These are phyloP conservation scores for Silene uniflora DNA, from an alignment of 148 eudicot genomes.

Conservation along the genomic window DNA sequence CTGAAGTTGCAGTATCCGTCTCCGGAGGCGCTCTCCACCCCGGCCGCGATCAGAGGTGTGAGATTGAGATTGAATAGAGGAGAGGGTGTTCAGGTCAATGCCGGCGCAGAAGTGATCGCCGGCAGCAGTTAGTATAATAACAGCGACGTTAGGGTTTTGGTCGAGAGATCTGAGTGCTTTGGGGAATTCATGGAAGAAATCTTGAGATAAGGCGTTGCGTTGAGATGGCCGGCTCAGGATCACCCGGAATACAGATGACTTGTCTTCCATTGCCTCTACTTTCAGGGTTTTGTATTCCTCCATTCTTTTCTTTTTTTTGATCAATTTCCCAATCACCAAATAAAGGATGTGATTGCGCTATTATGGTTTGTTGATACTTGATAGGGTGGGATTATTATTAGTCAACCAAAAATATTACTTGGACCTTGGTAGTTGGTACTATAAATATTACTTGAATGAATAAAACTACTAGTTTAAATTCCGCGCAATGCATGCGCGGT, in stretches of 20 bases:
- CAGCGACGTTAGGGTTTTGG: conserved; percentile 55
- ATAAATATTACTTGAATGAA: no score
- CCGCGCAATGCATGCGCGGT: no score
- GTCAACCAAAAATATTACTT: no score
- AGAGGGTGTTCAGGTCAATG: conserved; percentile 56
- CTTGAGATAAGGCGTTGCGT: conserved; percentile 59
- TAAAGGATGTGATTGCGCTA: no score
- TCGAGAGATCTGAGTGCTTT: conserved; percentile 68
- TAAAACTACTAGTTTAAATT: no score
- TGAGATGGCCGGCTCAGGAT: conserved; percentile 53
- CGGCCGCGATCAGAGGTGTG: conserved; percentile 46
- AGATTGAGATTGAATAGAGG: conserved; percentile 2
- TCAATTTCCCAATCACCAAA: no score
- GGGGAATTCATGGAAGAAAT: conserved; percentile 76
- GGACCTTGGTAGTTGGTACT: no score
- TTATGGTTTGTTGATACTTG: no score
- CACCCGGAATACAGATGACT: conserved; percentile 43
- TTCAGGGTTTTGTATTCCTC: conserved; percentile 50
- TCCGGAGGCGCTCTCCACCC: conserved; percentile 50
- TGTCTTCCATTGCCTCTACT: conserved; percentile 26
- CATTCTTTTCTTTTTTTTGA: conserved; percentile 8
- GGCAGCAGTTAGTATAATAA: conserved; percentile 54
- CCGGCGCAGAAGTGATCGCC: conserved; percentile 86
- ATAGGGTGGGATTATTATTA: no score
- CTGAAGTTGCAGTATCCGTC: conserved; percentile 56